These are phyloP conservation scores for Brassica rapa DNA, from an alignment of 345 rosid species.

Conservation along the genomic window DNA sequence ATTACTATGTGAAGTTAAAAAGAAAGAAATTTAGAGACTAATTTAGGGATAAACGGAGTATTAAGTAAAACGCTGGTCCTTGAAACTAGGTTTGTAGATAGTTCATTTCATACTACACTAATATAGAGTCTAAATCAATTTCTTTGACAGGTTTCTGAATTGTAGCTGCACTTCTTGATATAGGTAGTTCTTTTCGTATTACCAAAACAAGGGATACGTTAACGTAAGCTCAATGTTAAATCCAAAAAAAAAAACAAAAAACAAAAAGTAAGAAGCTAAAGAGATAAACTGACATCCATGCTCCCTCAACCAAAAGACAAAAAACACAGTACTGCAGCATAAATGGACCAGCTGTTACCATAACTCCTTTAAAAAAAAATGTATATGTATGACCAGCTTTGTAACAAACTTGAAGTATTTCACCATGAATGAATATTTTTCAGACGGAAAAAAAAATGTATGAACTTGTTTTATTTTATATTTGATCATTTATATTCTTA, in stretches of 20 bases:
- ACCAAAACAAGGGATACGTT: background rate
- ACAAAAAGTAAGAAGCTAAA: slow-evolving; percentile 19
- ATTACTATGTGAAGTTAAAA: background rate
- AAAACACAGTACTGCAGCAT: slow-evolving; percentile 26
- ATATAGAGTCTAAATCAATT: background rate
- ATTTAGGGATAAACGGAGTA: background rate
- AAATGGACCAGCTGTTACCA: slow-evolving; percentile 42
- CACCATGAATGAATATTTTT: too few relatives aligned
- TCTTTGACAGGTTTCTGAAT: background rate
- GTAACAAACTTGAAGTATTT: too few relatives aligned
- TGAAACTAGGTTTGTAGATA: background rate
- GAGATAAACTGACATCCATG: slow-evolving; percentile 42
- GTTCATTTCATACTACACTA: background rate
- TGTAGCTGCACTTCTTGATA: background rate
- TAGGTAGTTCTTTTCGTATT: background rate
- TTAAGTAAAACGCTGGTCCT: background rate
- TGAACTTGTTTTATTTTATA: slow-evolving; percentile 1
- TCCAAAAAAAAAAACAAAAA: background rate
- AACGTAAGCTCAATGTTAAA: background rate
- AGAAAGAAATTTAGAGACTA: background rate
- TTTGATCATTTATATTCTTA: background rate
- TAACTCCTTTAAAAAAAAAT: background rate
- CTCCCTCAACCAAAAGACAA: slow-evolving; percentile 47
- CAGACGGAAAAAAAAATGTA: too few relatives aligned
- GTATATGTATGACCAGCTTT: too few relatives aligned